These are phyloP conservation scores for Corylus avellana DNA, from an alignment of 306 rosid genomes.

Conservation along the genomic window DNA sequence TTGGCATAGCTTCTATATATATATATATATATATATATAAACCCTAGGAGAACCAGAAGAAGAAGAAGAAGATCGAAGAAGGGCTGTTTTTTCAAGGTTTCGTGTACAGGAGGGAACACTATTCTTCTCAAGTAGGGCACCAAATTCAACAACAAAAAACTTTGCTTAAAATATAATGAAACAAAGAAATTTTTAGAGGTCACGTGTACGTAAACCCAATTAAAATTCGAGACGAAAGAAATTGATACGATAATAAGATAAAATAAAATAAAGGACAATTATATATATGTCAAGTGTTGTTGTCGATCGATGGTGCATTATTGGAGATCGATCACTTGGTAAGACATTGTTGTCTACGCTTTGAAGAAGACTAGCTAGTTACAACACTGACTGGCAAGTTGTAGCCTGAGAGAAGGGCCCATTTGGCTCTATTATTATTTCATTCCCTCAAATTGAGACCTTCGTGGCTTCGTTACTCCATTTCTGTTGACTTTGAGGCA, in stretches of 20 bases:
- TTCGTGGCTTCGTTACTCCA: not conserved
- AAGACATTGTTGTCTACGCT: not conserved
- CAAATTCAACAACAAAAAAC: not conserved
- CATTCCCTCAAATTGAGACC: not conserved
- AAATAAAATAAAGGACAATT: too few species aligned
- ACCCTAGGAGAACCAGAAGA: not conserved
- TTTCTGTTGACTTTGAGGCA: not conserved
- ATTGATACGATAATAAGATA: too few species aligned
- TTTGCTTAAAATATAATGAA: not conserved
- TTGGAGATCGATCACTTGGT: too few species aligned
- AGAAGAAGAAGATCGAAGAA: not conserved
- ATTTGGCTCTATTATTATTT: not conserved
- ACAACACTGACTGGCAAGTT: not conserved
- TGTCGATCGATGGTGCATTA: too few species aligned
- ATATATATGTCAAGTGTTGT: too few species aligned
- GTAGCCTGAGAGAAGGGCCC: not conserved
- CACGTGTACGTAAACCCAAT: too few species aligned
- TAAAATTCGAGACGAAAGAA: too few species aligned
- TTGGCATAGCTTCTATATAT: not conserved
- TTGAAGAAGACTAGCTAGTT: not conserved
- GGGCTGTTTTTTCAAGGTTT: not conserved
- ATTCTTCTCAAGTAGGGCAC: not conserved
- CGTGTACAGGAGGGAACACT: not conserved
- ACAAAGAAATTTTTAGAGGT: not conserved
- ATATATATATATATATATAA: not conserved